phyloP scores from a whole-genome alignment of 176 grass and related monocot species.

The Musa troglodytarum region DNA sequence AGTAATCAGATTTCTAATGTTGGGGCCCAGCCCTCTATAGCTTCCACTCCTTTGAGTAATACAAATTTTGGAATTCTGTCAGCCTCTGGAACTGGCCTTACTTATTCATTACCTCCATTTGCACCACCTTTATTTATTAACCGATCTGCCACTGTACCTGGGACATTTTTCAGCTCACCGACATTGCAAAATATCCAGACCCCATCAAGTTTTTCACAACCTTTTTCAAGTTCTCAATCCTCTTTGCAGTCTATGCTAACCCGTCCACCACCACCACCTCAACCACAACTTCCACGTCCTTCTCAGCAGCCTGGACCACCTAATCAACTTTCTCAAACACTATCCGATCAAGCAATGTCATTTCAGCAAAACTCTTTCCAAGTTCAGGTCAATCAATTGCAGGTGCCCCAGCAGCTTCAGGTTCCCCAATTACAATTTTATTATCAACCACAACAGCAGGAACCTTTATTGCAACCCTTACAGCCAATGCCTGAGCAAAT shows the following conservation, averaged over 20 bases:
- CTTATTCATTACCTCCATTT: constrained; percentile 45
- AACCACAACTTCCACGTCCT: constrained; percentile 73
- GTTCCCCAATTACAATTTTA: constrained; percentile 62
- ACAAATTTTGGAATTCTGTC: constrained; percentile 33
- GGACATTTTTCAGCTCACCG: constrained; percentile 30
- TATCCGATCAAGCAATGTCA: constrained; percentile 32
- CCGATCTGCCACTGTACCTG: constrained; percentile 31
- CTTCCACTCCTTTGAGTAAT: constrained; percentile 34
- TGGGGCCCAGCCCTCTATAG: constrained; percentile 25
- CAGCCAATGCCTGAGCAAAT: constrained; percentile 39
- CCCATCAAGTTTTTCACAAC: constrained; percentile 45
- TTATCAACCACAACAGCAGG: constrained; percentile 53
- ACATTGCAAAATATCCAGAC: constrained; percentile 38
- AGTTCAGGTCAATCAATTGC: constrained; percentile 48
- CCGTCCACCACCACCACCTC: constrained; percentile 59
- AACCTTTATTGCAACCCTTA: constrained; percentile 32
- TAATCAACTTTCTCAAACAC: constrained; percentile 39
- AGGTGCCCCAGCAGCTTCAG: constrained; percentile 63
- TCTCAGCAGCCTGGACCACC: constrained; percentile 49
- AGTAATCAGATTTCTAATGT: constrained; percentile 32
- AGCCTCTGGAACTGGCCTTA: constrained; percentile 31
- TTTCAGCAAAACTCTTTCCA: constrained; percentile 39
- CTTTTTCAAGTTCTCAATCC: constrained; percentile 37
- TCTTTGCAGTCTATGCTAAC: constrained; percentile 41
- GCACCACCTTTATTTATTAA: constrained; percentile 35